Base-by-base conservation (phyloP, 495 filamentous ascomycete species). In the Penicillium salamii region DNA sequence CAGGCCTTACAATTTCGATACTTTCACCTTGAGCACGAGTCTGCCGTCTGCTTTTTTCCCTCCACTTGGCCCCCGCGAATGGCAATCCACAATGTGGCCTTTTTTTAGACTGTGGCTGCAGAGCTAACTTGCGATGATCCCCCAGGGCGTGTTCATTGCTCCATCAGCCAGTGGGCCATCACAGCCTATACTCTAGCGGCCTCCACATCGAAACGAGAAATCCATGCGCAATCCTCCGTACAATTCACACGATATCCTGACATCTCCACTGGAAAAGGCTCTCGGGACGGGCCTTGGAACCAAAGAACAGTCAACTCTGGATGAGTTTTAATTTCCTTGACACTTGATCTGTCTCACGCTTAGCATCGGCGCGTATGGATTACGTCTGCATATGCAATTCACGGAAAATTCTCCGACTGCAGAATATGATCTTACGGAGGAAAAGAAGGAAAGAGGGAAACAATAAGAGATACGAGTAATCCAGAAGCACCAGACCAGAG, bases 241-340 rank as follows among this genome's bases (percentile, higher is more conserved):
- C n/a, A n/a, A n/a, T n/a, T n/a, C n/a, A n/a, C n/a, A n/a, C n/a
- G n/a, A n/a, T n/a, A n/a, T n/a, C n/a, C n/a, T n/a, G n/a, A n/a
- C n/a, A n/a, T n/a, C n/a, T n/a, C n/a, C n/a, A n/a, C 21, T 33
- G 15, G 9, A 45, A 50, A 32, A 34, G 55, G 52, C 44, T 54
- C 44, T 54, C 62, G 62, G 62, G 54, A 54, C 62, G 62, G 60
- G 49, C 62, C 62, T 62, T 53, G 34, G 57, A 47, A 54, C 60
- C 60, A 62, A 52, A 59, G 50, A 49, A 44, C 48, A 41, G 28
- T 57, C 39, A 54, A 51, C 42, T 42, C 26, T 32, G 49, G 41
- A 23, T 38, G 44, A 20, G 37, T 35, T 34, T 33, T 11, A 32
- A 31, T 38, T 6, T 13, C 28, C 11, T 31, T 33, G 43, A 17